These are phyloP conservation scores for Pleurotus sapidus DNA, from an alignment of 768 basidiomycete species.

Conservation along the genomic window DNA sequence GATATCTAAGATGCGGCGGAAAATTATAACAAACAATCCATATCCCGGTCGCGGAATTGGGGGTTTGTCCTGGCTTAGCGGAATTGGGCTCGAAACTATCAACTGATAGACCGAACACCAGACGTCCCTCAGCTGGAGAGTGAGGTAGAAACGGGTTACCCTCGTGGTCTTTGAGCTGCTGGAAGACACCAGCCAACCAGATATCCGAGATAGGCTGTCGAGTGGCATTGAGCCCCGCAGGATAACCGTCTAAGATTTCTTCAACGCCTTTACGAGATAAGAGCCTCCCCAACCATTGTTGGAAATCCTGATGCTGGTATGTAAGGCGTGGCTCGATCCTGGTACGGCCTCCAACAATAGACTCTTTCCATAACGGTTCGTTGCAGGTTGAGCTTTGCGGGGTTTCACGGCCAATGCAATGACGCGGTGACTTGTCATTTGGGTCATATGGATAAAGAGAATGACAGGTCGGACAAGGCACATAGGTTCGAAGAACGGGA, in stretches of 20 bases:
- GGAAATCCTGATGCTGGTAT: not conserved
- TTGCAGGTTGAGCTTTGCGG: not conserved
- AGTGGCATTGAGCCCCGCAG: not conserved
- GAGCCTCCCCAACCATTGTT: constrained; percentile 1
- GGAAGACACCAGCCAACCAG: not conserved
- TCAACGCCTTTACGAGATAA: not conserved
- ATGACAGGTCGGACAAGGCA: constrained; percentile 22
- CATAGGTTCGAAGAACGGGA: constrained; percentile 15
- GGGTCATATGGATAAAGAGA: constrained; percentile 15
- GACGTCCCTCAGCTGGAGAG: not conserved
- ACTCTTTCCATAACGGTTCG: not conserved
- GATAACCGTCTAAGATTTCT: not conserved
- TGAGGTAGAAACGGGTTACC: not conserved
- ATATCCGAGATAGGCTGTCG: not conserved
- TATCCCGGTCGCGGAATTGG: not conserved
- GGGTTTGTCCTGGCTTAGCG: not conserved
- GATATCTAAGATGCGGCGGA: not conserved
- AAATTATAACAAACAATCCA: not conserved
- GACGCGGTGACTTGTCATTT: not conserved
- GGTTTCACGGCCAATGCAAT: not conserved
- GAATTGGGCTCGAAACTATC: not conserved
- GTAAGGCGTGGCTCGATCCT: not conserved
- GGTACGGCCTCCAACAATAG: constrained; percentile 1
- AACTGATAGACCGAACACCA: not conserved
- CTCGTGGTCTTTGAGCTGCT: not conserved